phyloP scores from a whole-genome alignment of 441 rosid genomes.

The Pelargonium citronellum region DNA sequence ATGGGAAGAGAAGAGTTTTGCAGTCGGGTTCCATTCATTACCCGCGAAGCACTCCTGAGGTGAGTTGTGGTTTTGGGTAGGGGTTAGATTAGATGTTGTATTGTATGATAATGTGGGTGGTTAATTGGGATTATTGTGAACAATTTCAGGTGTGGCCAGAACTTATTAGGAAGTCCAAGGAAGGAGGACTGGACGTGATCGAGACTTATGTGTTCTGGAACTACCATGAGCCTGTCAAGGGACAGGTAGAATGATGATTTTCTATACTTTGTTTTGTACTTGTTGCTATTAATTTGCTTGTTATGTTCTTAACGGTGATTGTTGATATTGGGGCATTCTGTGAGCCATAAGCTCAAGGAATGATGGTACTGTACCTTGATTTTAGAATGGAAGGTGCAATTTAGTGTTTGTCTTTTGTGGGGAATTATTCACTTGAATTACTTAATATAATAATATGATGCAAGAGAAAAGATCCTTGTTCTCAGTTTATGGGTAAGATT shows the following conservation, averaged over 20 bases:
- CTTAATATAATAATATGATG: not conserved
- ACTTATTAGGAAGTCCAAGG: slow-evolving; percentile 55
- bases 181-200: slow-evolving; percentile 61
- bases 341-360: too few relatives aligned
- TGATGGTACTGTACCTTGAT: not conserved
- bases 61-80: slow-evolving; percentile 10
- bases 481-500: not conserved
- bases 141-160: slow-evolving; percentile 56
- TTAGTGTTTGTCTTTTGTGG: not conserved
- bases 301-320: not conserved
- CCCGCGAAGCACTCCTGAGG: slow-evolving; percentile 56
- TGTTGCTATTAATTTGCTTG: not conserved
- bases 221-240: slow-evolving; percentile 57
- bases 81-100: not conserved
- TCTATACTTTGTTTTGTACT: not conserved
- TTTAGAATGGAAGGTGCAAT: not conserved
- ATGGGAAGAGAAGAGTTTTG: slow-evolving; percentile 58
- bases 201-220: slow-evolving; percentile 70
- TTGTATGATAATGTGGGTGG: slow-evolving; percentile 11
- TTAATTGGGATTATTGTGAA: not conserved
- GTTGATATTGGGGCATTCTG: too few relatives aligned
- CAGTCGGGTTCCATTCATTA: slow-evolving; percentile 62
- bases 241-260: slow-evolving; percentile 38
- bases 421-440: not conserved
- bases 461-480: not conserved